Conservation (phyloP, 1,139 yeast species). For the Yamadazyma oceani region DNA sequence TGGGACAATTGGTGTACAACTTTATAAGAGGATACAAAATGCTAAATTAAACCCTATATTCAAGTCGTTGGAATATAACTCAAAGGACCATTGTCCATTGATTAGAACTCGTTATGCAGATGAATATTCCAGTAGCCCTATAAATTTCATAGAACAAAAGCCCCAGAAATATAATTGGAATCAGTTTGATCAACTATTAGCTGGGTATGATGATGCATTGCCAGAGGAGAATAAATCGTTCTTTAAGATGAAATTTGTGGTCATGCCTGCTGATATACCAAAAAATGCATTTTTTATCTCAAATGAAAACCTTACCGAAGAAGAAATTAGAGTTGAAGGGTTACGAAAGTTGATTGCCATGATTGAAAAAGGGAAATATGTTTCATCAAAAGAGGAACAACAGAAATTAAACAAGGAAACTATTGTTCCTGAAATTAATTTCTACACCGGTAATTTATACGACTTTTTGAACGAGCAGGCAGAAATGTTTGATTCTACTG, state of each 20-base stretch:
- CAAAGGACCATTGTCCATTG: slow-evolving; percentile 45
- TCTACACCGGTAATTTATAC: slow-evolving; percentile 84
- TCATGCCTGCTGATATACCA: slow-evolving; percentile 73
- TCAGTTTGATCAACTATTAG: slow-evolving; percentile 81
- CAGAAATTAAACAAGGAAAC: slow-evolving; percentile 49
- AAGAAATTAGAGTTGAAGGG: slow-evolving; percentile 88
- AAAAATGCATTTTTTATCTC: slow-evolving; percentile 50
- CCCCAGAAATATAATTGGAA: slow-evolving; percentile 81
- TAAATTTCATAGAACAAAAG: slow-evolving; percentile 54
- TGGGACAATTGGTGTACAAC: slow-evolving; percentile 73
- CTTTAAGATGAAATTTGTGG: slow-evolving; percentile 75
- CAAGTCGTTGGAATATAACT: slow-evolving; percentile 24
- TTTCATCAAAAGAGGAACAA: slow-evolving; percentile 23
- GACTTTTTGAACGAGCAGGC: slow-evolving; percentile 52
- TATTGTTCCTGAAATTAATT: slow-evolving; percentile 70
- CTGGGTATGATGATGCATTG: slow-evolving; percentile 81
- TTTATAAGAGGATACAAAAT: slow-evolving; percentile 45
- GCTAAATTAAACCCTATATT: slow-evolving; percentile 12
- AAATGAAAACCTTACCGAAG: slow-evolving; percentile 69
- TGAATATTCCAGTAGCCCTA: slow-evolving; percentile 57
- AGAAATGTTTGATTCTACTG: slow-evolving; percentile 35
- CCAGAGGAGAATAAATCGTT: slow-evolving; percentile 58
- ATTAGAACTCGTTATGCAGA: slow-evolving; percentile 80
- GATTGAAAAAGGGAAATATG: slow-evolving; percentile 60
- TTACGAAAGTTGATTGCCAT: slow-evolving; percentile 66